Evolutionary conservation across 2,329 filamentous ascomycete genomes (phyloP), one percentile per base, ranked within the genome.

Genomic region (Acarospora socialis): DNA sequence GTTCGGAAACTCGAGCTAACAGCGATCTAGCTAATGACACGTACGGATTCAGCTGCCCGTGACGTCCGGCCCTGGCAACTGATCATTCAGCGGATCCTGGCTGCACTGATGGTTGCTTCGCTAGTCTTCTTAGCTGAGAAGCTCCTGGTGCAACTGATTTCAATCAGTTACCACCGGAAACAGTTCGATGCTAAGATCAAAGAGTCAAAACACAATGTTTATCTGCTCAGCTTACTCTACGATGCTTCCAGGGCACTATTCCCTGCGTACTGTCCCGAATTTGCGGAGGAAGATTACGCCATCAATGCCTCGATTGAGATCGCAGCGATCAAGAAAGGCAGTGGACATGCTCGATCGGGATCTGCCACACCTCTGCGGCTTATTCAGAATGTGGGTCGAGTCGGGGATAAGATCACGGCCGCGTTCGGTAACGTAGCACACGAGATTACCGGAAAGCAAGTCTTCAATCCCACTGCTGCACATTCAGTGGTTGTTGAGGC

Each of bases 391-490:
- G 76, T 83, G 30, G 80, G 81, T 23, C 75, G 84, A 14, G 65
- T 93, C 33, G 87, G 87, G 47, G 87, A 92, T 63, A 93, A 93
- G 58, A 74, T 95, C 39, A 93, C 86, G 0, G 86, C 83, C 2
- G 81, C 78, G 0, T 92, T 95, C 53, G 90, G 90, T 15, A 90
- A 92, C 47, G 73, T 95, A 30, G 87, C 90, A 2, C 81, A 82
- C 2, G 90, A 95, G 48, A 86, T 98, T 38, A 93, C 90, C 0
- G 90, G 90, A 43, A 92, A 92, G 60, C 75, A 93, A 48, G 79
- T 94, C 14, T 92, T 95, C 61, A 93, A 94, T 55, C 78, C 83
- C 9, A 87, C 81, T 47, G 81, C 84, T 4, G 77, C 86, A 1
- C 86, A 94, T 52, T 90, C 83, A 0, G 73, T 95, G 29, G 83